Evolutionary conservation across 148 eudicot species (phyloP).

Genomic region (Drosera capensis): DNA sequence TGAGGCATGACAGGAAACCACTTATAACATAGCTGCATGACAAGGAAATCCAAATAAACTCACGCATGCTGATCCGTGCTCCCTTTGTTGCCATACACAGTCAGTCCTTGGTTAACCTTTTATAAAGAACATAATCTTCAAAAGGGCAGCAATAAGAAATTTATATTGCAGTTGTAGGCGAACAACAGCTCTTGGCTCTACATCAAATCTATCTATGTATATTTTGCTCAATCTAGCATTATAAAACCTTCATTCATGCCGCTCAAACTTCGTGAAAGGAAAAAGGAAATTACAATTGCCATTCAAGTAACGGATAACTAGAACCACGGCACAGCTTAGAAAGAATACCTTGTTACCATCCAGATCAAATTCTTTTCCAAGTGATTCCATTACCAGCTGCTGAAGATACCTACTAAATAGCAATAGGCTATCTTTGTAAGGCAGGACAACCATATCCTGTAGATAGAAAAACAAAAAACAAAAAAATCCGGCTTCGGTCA

Average conservation of each 20-base stretch:
- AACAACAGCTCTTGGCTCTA: too few species aligned
- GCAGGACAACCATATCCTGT: constrained; percentile 99
- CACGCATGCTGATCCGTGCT: constrained; percentile 99
- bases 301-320: too few species aligned
- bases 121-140: too few species aligned
- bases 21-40: not conserved
- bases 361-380: constrained; percentile 97
- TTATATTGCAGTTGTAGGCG: too few species aligned
- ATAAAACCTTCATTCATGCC: too few species aligned
- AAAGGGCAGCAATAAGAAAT: too few species aligned
- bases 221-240: too few species aligned
- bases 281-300: too few species aligned
- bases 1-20: not conserved
- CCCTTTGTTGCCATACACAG: constrained; percentile 96
- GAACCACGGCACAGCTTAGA: too few species aligned
- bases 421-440: constrained; percentile 93
- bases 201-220: too few species aligned
- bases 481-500: not conserved
- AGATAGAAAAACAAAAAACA: not conserved
- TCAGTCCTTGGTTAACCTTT: constrained; percentile 92
- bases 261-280: too few species aligned
- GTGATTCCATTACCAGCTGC: constrained; percentile 97
- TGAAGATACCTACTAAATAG: constrained; percentile 90
- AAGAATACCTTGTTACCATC: constrained; percentile 69
- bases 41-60: constrained; percentile 14